A percentile compares a stretch with the other conserved stretches of the same genome.
Evolutionary conservation across 2,329 filamentous ascomycete genomes (phyloP).

Genomic region (Ophiocordyceps australis): DNA sequence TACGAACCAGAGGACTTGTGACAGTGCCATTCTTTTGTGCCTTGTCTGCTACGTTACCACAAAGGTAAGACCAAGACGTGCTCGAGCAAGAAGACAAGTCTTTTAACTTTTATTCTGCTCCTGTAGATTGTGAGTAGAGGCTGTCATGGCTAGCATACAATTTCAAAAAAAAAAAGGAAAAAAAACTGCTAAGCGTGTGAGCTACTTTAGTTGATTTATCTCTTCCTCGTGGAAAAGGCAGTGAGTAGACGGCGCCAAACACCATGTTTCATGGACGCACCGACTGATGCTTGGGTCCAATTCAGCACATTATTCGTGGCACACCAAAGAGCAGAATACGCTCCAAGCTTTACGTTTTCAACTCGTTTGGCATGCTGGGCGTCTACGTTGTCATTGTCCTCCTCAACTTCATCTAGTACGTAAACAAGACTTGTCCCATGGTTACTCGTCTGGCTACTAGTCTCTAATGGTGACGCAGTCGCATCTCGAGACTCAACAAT

Average conservation of each 20-base stretch:
- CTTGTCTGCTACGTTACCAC: conserved; percentile 43
- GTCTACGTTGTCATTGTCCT: conserved; percentile 27
- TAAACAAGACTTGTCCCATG: too few relatives aligned
- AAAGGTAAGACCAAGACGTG: conserved; percentile 36
- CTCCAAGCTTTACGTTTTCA: conserved; percentile 41
- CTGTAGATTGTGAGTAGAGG: conserved; percentile 14
- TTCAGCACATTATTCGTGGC: conserved; percentile 41
- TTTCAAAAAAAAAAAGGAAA: too few relatives aligned
- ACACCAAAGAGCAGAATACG: conserved; percentile 29
- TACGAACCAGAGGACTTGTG: conserved; percentile 28
- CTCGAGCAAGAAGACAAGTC: too few relatives aligned
- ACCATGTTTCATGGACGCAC: not conserved
- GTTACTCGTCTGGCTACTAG: too few relatives aligned
- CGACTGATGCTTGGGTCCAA: not conserved
- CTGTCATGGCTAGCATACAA: too few relatives aligned
- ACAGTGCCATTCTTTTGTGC: conserved; percentile 40
- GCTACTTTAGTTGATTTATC: conserved; percentile 32
- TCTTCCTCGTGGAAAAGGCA: conserved; percentile 46
- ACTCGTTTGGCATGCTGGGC: conserved; percentile 36
- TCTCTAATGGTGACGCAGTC: conserved; percentile 15
- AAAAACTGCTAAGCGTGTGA: too few relatives aligned
- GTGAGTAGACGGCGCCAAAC: too few relatives aligned
- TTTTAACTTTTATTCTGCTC: too few relatives aligned
- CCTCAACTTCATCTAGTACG: conserved; percentile 43
- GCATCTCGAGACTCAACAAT: conserved; percentile 34